Evolutionary conservation across 1,139 yeast genomes (phyloP), one percentile per base, ranked within the genome.

Genomic region (Yarrowia galli): DNA sequence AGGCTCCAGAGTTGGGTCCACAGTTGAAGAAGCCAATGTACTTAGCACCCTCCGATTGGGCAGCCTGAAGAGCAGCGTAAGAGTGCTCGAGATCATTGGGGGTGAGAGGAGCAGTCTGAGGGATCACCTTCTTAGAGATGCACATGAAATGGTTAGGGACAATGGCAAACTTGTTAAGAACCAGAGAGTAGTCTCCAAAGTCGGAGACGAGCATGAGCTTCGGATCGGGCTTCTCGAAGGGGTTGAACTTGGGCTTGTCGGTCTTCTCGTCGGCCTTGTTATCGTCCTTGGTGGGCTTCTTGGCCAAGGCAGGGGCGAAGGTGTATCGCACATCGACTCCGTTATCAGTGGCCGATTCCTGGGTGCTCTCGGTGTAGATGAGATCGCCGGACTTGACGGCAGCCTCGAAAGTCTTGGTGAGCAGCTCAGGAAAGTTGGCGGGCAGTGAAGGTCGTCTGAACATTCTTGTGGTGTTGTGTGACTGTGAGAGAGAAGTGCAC

Each of bases 1-100:
- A 91, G 10, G 97, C 97, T 1, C 98, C 99, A 72, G 96, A 88
- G 73, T 87, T 83, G 32, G 87, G 86, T 5, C 98, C 98, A 75
- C 92, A 88, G 76, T 95, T 95, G 82, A 86, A 95, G 77, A 95
- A 93, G 0, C 92, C 95, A 77, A 93, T 82, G 83, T 84, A 85
- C 70, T 83, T 81, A 48, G 75, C 75, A 12, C 77, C 77, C 35
- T 76, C 77, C 13, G 72, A 83, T 64, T 79, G 77, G 23, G 80
- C 71, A 3, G 56, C 53, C 58, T 77, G 77, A 69, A 93, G 79
- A 25, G 90, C 79, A 5, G 84, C 76, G 75, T 84, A 85, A 5
- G 89, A 81, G 0, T 88, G 86, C 53, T 79, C 76, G 69, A 95
- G 81, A 73, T 93, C 98, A 18, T 79, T 74, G 20, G 92, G 90